Evolutionary conservation across 805 yeast species (phyloP).

Genomic region (Ogataea polymorpha): DNA sequence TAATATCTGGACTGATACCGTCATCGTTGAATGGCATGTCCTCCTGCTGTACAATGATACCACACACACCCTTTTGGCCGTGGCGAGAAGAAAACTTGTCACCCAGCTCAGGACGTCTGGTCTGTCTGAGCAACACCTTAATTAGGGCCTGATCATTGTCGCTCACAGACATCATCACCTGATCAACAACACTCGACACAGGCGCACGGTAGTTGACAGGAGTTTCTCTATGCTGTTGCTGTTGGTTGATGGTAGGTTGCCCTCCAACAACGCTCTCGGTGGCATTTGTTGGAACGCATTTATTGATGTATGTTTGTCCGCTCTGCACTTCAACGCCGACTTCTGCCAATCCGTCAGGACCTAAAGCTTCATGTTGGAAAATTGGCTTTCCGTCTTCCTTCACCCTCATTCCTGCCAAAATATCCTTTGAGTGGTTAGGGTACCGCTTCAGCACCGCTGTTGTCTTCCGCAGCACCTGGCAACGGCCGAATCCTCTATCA

Average conservation of each 20-base stretch:
- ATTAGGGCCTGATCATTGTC: constrained; percentile 93
- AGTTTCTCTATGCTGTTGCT: constrained; percentile 72
- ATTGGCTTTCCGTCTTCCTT: constrained; percentile 79
- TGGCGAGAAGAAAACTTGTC: constrained; percentile 97
- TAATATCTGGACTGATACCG: constrained; percentile 91
- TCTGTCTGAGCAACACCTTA: constrained; percentile 88
- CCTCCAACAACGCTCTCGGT: constrained; percentile 58
- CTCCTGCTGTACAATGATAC: constrained; percentile 95
- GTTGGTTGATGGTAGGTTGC: constrained; percentile 28
- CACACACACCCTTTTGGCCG: constrained; percentile 99
- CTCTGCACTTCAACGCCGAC: constrained; percentile 88
- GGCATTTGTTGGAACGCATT: constrained; percentile 86
- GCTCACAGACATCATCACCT: constrained; percentile 94
- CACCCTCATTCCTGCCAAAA: constrained; percentile 86
- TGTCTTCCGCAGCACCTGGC: constrained; percentile 91
- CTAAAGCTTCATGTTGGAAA: constrained; percentile 81
- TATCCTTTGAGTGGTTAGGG: constrained; percentile 90
- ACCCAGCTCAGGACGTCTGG: constrained; percentile 96
- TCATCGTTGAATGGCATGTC: constrained; percentile 93
- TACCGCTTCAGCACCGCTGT: constrained; percentile 87
- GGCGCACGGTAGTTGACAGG: constrained; percentile 94
- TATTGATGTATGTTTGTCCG: constrained; percentile 93
- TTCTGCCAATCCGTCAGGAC: constrained; percentile 95
- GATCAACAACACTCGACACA: constrained; percentile 92
- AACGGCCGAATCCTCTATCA: constrained; percentile 96